Conservation (phyloP, 768 basidiomycete genomes). For the Macrocybe gigantea region DNA sequence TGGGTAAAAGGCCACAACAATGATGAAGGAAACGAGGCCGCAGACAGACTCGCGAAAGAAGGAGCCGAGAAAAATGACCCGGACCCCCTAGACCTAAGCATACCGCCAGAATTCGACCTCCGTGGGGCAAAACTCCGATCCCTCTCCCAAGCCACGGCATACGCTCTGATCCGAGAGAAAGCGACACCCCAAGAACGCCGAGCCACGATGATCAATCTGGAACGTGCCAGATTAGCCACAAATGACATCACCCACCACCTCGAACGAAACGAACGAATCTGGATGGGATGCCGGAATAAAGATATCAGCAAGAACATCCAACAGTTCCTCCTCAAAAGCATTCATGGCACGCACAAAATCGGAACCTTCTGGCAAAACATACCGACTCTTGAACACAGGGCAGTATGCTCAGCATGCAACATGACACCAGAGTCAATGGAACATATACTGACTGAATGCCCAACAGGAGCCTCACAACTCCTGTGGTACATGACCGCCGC, state of each 20-base stretch:
- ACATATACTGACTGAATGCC: conserved; percentile 22
- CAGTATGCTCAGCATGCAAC: conserved; percentile 10
- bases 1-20: conserved; percentile 13
- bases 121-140: background rate
- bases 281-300: background rate
- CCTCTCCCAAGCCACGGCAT: background rate
- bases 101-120: background rate
- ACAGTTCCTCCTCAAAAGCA: conserved; percentile 16
- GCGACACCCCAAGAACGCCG: background rate
- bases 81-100: background rate
- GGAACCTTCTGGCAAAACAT: conserved; percentile 20
- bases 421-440: conserved; percentile 19
- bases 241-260: background rate
- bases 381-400: conserved; percentile 4
- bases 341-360: conserved; percentile 16
- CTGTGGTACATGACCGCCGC: conserved; percentile 17
- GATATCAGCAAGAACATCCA: background rate
- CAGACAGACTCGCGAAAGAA: conserved; percentile 6
- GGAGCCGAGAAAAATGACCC: conserved; percentile 1
- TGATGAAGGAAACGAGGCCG: conserved; percentile 10
- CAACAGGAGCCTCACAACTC: conserved; percentile 10
- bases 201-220: background rate
- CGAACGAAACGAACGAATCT: background rate
- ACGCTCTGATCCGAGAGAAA: background rate
- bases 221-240: background rate